phyloP scores from a whole-genome alignment of 345 rosid species.

The Brassica nigra region DNA sequence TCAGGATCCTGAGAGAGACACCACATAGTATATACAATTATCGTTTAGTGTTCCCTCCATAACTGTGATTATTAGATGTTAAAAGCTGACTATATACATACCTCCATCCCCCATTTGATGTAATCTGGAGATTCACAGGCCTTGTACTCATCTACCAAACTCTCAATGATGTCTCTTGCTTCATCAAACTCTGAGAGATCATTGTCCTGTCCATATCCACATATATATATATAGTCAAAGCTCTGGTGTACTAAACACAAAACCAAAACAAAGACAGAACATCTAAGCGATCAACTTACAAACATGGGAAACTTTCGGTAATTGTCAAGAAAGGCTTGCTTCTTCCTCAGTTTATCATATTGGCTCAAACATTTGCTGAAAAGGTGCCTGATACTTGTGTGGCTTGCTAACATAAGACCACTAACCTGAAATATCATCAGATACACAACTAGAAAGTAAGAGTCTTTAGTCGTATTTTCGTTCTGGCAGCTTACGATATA shows the following conservation, averaged over 20 bases:
- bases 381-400: slow-evolving; percentile 94
- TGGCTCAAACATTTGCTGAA: slow-evolving; percentile 95
- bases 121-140: slow-evolving; percentile 96
- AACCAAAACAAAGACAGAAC: slow-evolving; percentile 8
- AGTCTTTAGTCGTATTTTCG: not conserved
- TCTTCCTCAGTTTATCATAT: slow-evolving; percentile 85
- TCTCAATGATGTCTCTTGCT: slow-evolving; percentile 88
- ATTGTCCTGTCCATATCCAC: slow-evolving; percentile 66
- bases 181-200: slow-evolving; percentile 98
- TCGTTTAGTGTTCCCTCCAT: not conserved
- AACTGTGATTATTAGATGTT: not conserved
- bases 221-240: not conserved
- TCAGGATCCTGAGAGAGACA: not conserved
- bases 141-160: slow-evolving; percentile 92
- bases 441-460: slow-evolving; percentile 1
- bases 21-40: not conserved
- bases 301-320: slow-evolving; percentile 98
- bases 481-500: not conserved
- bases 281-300: slow-evolving; percentile 52
- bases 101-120: slow-evolving; percentile 99
- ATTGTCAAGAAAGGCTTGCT: slow-evolving; percentile 98
- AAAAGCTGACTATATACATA: slow-evolving; percentile 27
- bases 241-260: not conserved
- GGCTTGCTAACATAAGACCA: slow-evolving; percentile 98
- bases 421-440: slow-evolving; percentile 66